A percentile compares a stretch with the other conserved stretches of the same genome.
These are phyloP conservation scores for Escovopsis weberi DNA, from an alignment of 2,329 filamentous ascomycete species.

Conservation along the genomic window DNA sequence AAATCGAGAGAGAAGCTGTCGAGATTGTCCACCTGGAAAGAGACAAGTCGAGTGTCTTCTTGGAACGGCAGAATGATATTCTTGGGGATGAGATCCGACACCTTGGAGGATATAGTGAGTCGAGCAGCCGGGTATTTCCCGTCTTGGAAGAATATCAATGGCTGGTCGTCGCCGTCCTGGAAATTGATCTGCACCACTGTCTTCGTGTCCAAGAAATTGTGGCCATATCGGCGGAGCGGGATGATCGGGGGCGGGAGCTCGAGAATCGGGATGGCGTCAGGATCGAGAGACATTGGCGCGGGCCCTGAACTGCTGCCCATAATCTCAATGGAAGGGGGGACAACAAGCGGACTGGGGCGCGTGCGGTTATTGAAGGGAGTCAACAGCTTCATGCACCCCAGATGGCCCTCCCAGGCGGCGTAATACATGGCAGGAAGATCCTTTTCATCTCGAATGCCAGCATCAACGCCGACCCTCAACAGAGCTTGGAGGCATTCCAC, in stretches of 20 bases:
- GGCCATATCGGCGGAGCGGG: constrained; percentile 81
- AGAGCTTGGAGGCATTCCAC: constrained; percentile 74
- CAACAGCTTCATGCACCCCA: constrained; percentile 86
- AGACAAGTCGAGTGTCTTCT: constrained; percentile 85
- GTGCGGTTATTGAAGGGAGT: constrained; percentile 40
- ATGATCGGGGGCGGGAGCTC: constrained; percentile 93
- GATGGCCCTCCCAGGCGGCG: constrained; percentile 91
- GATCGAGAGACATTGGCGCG: constrained; percentile 53
- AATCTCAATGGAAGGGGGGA: constrained; percentile 28
- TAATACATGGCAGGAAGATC: constrained; percentile 93
- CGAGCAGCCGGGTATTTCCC: constrained; percentile 92
- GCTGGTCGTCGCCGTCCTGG: constrained; percentile 57
- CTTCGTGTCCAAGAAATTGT: constrained; percentile 97
- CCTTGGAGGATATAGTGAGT: constrained; percentile 90
- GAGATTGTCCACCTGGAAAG: constrained; percentile 89
- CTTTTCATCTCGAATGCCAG: constrained; percentile 79
- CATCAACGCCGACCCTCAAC: constrained; percentile 63
- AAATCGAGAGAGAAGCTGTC: constrained; percentile 92
- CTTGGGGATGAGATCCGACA: constrained; percentile 88
- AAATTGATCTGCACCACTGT: constrained; percentile 91
- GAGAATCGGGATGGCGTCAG: constrained; percentile 80
- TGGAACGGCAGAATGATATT: constrained; percentile 93
- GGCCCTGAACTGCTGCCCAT: constrained; percentile 36
- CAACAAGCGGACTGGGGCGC: constrained; percentile 28
- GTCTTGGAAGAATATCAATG: constrained; percentile 91